Percentiles rank a stretch among this genome's conserved stretches.
Evolutionary conservation across 164 flowering plant genomes (phyloP).

Genomic region (Amborella trichopoda): DNA sequence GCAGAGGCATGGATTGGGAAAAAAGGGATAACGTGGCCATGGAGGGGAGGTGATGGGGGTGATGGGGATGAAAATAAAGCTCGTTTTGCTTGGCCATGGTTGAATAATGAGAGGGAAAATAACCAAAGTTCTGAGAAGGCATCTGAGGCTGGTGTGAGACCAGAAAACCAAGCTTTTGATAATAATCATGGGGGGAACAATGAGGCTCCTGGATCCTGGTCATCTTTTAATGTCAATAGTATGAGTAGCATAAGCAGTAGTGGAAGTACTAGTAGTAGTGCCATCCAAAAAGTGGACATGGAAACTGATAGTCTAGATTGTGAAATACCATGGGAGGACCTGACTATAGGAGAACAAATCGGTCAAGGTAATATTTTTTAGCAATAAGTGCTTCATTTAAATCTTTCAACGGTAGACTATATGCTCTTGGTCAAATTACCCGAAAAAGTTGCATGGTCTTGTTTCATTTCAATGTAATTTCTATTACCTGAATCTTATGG

Average conservation of each 20-base stretch:
- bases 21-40: slow-evolving; percentile 73
- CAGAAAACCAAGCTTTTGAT: slow-evolving; percentile 36
- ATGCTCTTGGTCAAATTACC: not conserved
- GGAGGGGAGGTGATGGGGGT: slow-evolving; percentile 57
- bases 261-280: slow-evolving; percentile 78
- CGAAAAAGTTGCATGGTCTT: not conserved
- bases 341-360: slow-evolving; percentile 83
- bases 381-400: not conserved
- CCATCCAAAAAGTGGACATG: slow-evolving; percentile 56
- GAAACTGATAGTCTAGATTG: slow-evolving; percentile 74
- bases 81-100: slow-evolving; percentile 50
- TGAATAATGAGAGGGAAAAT: slow-evolving; percentile 46
- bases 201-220: slow-evolving; percentile 83
- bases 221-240: slow-evolving; percentile 69
- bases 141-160: slow-evolving; percentile 18
- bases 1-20: slow-evolving; percentile 87
- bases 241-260: slow-evolving; percentile 87
- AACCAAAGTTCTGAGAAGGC: slow-evolving; percentile 27
- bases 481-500: no score
- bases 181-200: slow-evolving; percentile 27
- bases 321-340: slow-evolving; percentile 96
- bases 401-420: not conserved
- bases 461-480: no score
- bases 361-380: slow-evolving; percentile 66
- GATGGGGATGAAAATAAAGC: slow-evolving; percentile 36